These are phyloP conservation scores for Nephelium lappaceum DNA, from an alignment of 345 rosid species.

Conservation along the genomic window DNA sequence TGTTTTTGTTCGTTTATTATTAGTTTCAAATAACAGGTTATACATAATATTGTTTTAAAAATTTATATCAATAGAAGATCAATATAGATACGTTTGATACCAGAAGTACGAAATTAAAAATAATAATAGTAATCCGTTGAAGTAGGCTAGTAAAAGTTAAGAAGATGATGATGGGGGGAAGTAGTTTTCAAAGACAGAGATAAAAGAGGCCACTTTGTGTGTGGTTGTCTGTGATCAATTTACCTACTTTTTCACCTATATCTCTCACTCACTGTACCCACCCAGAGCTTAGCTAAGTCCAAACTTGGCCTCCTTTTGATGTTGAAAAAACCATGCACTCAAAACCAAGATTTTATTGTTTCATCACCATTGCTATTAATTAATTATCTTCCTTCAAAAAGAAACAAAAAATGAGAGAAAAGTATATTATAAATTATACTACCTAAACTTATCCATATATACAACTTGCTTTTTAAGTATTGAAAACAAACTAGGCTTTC, in stretches of 20 bases:
- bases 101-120: too few relatives aligned
- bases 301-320: constrained; percentile 29
- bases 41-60: too few relatives aligned
- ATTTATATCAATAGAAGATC: too few relatives aligned
- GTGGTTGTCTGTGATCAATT: constrained; percentile 25
- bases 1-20: too few relatives aligned
- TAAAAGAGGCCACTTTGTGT: constrained; percentile 26
- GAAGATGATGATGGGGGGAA: constrained; percentile 34
- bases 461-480: too few relatives aligned
- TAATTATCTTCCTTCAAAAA: too few relatives aligned
- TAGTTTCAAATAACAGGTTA: too few relatives aligned
- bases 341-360: neutral
- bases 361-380: too few relatives aligned
- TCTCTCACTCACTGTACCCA: constrained; percentile 20
- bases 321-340: constrained; percentile 25
- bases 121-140: neutral
- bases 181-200: constrained; percentile 30
- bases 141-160: constrained; percentile 32
- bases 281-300: constrained; percentile 20
- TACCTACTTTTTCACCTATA: constrained; percentile 35
- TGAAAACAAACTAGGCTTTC: neutral
- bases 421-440: neutral
- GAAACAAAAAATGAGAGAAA: too few relatives aligned
- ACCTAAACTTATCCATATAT: neutral
- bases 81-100: too few relatives aligned